phyloP scores from a whole-genome alignment of 352 stramenopile genomes.

The Pythium oligandrum region DNA sequence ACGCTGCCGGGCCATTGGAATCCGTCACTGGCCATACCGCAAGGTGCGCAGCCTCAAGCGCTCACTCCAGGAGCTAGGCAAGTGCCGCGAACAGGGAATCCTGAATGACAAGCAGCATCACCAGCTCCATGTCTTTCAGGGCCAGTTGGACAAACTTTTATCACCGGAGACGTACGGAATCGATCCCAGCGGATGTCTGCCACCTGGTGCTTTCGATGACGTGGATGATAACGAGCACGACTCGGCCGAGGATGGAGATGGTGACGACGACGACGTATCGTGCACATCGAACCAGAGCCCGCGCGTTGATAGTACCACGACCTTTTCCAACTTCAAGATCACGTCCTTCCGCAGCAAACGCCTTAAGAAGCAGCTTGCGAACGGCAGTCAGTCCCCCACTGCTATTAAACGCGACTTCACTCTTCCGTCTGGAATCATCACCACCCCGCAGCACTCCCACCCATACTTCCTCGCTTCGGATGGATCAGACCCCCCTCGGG shows the following conservation, averaged over 20 bases:
- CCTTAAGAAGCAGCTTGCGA: slow-evolving; percentile 12
- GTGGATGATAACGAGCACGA: slow-evolving; percentile 32
- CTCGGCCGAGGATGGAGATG: slow-evolving; percentile 17
- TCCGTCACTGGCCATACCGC: slow-evolving; percentile 59
- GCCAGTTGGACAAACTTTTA: slow-evolving; percentile 71
- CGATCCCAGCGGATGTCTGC: slow-evolving; percentile 52
- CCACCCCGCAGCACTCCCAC: slow-evolving; percentile 1
- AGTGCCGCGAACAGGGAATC: slow-evolving; percentile 55
- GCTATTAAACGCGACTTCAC: slow-evolving; percentile 13
- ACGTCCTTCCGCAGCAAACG: slow-evolving; percentile 19
- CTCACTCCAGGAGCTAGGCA: slow-evolving; percentile 48
- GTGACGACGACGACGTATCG: slow-evolving; percentile 23
- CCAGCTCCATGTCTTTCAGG: slow-evolving; percentile 61
- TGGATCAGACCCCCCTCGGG: background rate
- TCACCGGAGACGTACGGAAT: slow-evolving; percentile 80
- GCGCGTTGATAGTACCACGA: slow-evolving; percentile 17
- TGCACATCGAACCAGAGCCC: slow-evolving; percentile 31
- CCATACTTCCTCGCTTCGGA: slow-evolving; percentile 3
- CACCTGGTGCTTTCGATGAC: slow-evolving; percentile 20
- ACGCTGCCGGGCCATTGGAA: slow-evolving; percentile 48
- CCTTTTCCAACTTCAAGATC: slow-evolving; percentile 31
- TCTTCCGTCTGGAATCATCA: slow-evolving; percentile 16
- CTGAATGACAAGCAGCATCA: slow-evolving; percentile 77
- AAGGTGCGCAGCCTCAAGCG: slow-evolving; percentile 59
- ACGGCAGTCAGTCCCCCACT: background rate